These are phyloP conservation scores for Solanum bulbocastanum DNA, from an alignment of 257 asterid species.

Conservation along the genomic window DNA sequence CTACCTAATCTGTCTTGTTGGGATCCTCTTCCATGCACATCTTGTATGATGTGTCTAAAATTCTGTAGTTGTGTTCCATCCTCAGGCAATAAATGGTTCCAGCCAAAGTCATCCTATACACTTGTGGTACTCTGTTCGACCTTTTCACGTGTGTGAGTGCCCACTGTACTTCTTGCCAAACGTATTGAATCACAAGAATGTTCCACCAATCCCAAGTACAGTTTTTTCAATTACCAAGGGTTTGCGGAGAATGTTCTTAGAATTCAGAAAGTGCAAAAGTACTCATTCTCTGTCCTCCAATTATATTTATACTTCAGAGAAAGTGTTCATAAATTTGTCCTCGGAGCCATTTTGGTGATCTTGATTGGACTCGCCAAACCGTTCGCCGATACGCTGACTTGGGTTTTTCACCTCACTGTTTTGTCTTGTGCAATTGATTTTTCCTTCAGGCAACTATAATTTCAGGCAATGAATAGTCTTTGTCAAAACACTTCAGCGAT, in stretches of 20 bases:
- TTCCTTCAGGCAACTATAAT: neutral
- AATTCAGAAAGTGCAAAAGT: neutral
- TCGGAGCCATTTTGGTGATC: neutral
- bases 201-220: neutral
- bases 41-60: neutral
- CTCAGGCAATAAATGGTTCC: neutral
- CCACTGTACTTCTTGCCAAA: neutral
- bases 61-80: neutral
- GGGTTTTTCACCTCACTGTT: neutral
- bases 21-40: neutral
- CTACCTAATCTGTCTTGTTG: neutral
- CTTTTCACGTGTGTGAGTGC: neutral
- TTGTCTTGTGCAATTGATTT: neutral
- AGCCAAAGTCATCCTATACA: neutral
- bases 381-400: neutral
- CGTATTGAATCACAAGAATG: neutral
- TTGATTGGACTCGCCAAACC: neutral
- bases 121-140: neutral
- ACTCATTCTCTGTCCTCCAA: neutral
- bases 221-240: neutral
- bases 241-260: neutral
- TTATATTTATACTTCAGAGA: neutral
- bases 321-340: neutral
- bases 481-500: neutral
- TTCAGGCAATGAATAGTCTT: neutral